These are phyloP conservation scores for Globisporangium mamillatum DNA, from an alignment of 352 stramenopile species.

Conservation along the genomic window DNA sequence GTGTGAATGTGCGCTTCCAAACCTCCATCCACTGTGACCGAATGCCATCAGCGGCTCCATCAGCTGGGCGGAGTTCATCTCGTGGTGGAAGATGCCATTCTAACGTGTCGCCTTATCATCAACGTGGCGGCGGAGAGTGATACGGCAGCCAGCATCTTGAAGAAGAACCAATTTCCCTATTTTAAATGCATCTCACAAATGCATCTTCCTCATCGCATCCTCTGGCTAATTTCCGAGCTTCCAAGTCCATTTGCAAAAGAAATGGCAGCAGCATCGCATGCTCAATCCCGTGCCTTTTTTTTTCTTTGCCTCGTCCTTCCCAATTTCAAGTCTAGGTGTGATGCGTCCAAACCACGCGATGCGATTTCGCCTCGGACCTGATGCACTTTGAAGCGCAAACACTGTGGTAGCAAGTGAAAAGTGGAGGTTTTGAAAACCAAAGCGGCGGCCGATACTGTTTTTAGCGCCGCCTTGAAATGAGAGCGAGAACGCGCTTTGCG, in stretches of 20 bases:
- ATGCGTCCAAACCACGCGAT: too few species aligned
- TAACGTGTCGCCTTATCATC: constrained; percentile 13
- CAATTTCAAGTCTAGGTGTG: background rate
- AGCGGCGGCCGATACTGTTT: constrained; percentile 2
- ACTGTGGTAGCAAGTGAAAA: background rate
- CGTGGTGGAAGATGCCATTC: constrained; percentile 76
- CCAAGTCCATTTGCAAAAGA: background rate
- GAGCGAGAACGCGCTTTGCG: constrained; percentile 1
- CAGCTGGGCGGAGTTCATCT: constrained; percentile 73
- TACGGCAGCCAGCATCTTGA: background rate
- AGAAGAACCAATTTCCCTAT: background rate
- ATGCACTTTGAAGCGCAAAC: background rate
- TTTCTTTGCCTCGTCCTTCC: too few species aligned
- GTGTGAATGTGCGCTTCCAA: background rate
- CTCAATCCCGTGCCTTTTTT: background rate
- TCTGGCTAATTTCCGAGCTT: background rate
- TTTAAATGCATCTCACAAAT: background rate
- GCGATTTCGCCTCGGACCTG: background rate
- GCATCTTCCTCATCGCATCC: background rate
- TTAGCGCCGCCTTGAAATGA: constrained; percentile 9
- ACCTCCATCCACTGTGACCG: background rate
- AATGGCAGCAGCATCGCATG: background rate
- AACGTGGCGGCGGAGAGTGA: background rate
- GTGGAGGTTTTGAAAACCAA: constrained; percentile 2
- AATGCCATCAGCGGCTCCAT: constrained; percentile 43